Evolutionary conservation across 441 rosid species (phyloP), one percentile per base, ranked within the genome.

Genomic region (Dalechampia spathulata): DNA sequence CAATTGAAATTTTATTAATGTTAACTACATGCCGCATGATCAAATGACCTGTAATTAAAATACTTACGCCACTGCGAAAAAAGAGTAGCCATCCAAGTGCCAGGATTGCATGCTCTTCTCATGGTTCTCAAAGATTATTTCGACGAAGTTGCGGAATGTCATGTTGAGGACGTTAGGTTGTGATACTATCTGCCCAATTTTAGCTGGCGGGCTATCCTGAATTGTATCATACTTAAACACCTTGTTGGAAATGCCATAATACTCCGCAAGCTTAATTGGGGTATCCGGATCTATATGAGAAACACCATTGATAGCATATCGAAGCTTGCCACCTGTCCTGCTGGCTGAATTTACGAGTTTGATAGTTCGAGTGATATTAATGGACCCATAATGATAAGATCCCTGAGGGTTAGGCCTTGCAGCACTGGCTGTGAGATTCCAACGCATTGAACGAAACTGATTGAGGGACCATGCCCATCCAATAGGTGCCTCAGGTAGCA

Each of bases 371-470:
- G 86, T 80, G 48, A 84, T 76, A 69, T 80, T 77, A 65, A 86
- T 78, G 42, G 57, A 57, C 21, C 91, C 95, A 47, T 86, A 86
- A 55, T 83, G 89, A 81, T 72, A 87, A 0, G 95, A 84, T 1
- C 92, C 95, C 27, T 87, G 95, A 0, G 95, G 95, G 56, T 82
- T 84, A 32, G 91, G 95, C 71, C 91, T 77, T 27, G 95, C 95
- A 7, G 95, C 95, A 15, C 82, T 80, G 42, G 95, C 83, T 2
- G 94, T 83, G 15, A 86, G 72, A 71, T 86, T 86, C 94, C 90
- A 83, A 6, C 88, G 72, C 75, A 81, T 81, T 25, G 95, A 72
- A 15, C 95, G 76, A 67, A 83, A 83, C 66, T 86, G 95, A 51
- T 83, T 83, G 40, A 87, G 73, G 12, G 95, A 87, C 95, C 92